These are phyloP conservation scores for Leccinum subgranulosum DNA, from an alignment of 768 basidiomycete genomes.

Conservation along the genomic window DNA sequence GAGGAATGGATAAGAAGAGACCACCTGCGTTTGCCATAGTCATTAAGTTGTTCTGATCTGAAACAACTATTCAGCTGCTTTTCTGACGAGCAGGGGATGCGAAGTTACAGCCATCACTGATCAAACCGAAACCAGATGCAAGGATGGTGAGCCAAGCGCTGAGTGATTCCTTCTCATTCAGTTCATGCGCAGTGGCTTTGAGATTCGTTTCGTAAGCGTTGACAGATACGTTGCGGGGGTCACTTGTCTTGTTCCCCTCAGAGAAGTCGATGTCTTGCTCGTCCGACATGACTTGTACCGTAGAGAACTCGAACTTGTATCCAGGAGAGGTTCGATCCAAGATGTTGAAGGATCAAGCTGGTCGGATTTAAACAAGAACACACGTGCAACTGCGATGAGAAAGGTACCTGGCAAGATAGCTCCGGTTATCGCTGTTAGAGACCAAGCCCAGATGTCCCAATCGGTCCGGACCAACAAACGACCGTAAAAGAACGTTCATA, in stretches of 20 bases:
- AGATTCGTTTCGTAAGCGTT: slow-evolving; percentile 22
- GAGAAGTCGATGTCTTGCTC: slow-evolving; percentile 13
- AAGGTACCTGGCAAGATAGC: not conserved
- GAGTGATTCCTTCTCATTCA: slow-evolving; percentile 40
- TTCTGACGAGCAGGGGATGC: not conserved
- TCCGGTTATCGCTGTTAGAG: slow-evolving; percentile 5
- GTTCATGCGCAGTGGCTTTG: slow-evolving; percentile 21
- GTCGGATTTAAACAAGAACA: slow-evolving; percentile 22
- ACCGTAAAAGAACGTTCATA: slow-evolving; percentile 2
- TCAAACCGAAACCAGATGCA: slow-evolving; percentile 62
- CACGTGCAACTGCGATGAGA: slow-evolving; percentile 21
- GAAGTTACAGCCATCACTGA: slow-evolving; percentile 56
- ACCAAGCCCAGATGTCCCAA: not conserved
- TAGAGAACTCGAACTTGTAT: not conserved
- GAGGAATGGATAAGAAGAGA: not conserved
- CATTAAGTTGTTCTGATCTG: slow-evolving; percentile 72
- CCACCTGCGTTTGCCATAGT: slow-evolving; percentile 58
- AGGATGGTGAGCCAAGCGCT: slow-evolving; percentile 64
- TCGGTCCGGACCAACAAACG: not conserved
- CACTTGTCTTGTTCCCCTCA: slow-evolving; percentile 9
- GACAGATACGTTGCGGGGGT: slow-evolving; percentile 19
- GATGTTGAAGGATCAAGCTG: not conserved
- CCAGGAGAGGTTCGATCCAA: not conserved
- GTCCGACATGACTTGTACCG: slow-evolving; percentile 17
- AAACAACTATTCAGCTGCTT: slow-evolving; percentile 3